Base-by-base conservation (phyloP, 2,329 filamentous ascomycete genomes). In the Pseudogymnoascus sp. region DNA sequence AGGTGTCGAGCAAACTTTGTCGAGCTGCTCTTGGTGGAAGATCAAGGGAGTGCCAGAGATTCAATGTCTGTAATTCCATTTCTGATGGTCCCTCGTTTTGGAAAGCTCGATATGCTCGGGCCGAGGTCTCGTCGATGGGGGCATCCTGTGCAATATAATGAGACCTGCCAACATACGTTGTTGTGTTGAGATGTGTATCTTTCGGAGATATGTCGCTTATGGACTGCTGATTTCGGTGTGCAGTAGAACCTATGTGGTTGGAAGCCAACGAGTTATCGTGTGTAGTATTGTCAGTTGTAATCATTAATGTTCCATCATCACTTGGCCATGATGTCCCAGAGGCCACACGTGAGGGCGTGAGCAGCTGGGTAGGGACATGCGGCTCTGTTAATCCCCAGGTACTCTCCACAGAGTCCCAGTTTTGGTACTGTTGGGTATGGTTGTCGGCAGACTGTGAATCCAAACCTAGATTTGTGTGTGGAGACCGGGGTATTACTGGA, bases 161-260 rank as follows among this genome's bases (percentile, higher is more conserved):
- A 10, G 58, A 17, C 21, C 58, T 60, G 9, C 58, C 58, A 47
- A 60, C 41, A 40, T 60, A 60, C 11, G 58, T 60, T 39, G 58
- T 17, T 17, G 17, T 17, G 17, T 17, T 17, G 17, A 17, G 17
- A 17, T 17, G 17, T 17, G 17, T 17, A 17, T 17, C 17, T 17
- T 17, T 17, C 17, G 17, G 36, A 60, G 58, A 37, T 35, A 50
- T 31, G 15, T 15, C 13, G 8, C 44, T 50, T 17, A 17, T 17
- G 17, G 17, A 17, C 17, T 17, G 17, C 17, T 17, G 17, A 17
- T 17, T 17, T 17, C 17, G 17, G 17, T 17, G 17, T 17, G 17
- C 17, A 17, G 17, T 17, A 17, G 17, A 17, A 17, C 17, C 17
- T 17, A 17, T 17, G 17, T 17, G 24, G 44, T 15, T 29, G 24